A percentile compares a stretch with the other conserved stretches of the same genome.
phyloP scores from a whole-genome alignment of 2,329 filamentous ascomycete species.

The Onygena corvina region DNA sequence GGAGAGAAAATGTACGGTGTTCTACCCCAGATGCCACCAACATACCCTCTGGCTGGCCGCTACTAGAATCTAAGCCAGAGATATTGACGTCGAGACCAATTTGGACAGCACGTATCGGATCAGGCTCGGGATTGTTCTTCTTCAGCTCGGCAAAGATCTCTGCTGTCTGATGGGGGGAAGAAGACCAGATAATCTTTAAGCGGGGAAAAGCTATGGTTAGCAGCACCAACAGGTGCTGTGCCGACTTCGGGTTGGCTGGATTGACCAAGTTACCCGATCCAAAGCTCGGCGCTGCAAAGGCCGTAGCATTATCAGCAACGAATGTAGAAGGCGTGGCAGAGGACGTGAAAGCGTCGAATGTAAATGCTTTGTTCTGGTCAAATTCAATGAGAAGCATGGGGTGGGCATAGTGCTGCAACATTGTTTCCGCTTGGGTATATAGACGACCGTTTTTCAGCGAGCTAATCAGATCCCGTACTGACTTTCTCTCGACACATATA shows the following conservation, averaged over 20 bases:
- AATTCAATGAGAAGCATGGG: slow-evolving; percentile 95
- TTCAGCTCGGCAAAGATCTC: slow-evolving; percentile 95
- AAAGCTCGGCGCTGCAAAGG: slow-evolving; percentile 40
- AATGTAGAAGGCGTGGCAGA: slow-evolving; percentile 31
- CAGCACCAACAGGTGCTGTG: slow-evolving; percentile 84
- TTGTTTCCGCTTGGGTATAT: slow-evolving; percentile 82
- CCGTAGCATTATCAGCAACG: slow-evolving; percentile 44
- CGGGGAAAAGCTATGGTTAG: slow-evolving; percentile 84
- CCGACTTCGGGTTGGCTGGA: slow-evolving; percentile 54
- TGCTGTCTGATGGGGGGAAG: slow-evolving; percentile 85
- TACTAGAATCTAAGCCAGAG: slow-evolving; percentile 13
- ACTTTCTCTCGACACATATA: slow-evolving; percentile 92
- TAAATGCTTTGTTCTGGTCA: slow-evolving; percentile 94
- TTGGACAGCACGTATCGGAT: slow-evolving; percentile 74
- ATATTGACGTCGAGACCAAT: slow-evolving; percentile 58
- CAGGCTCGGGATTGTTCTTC: slow-evolving; percentile 76
- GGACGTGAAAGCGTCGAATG: slow-evolving; percentile 56
- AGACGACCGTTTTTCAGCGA: slow-evolving; percentile 86
- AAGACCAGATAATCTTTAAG: slow-evolving; percentile 86
- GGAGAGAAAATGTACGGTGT: slow-evolving; percentile 63
- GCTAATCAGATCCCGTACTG: slow-evolving; percentile 75
- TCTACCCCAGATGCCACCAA: slow-evolving; percentile 43
- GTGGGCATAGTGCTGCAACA: slow-evolving; percentile 83
- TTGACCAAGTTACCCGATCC: slow-evolving; percentile 52
- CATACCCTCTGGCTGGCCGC: slow-evolving; percentile 34